Evolutionary conservation across 2,329 filamentous ascomycete species (phyloP), one percentile per base, ranked within the genome.

Genomic region (Hypoxylon sp.): DNA sequence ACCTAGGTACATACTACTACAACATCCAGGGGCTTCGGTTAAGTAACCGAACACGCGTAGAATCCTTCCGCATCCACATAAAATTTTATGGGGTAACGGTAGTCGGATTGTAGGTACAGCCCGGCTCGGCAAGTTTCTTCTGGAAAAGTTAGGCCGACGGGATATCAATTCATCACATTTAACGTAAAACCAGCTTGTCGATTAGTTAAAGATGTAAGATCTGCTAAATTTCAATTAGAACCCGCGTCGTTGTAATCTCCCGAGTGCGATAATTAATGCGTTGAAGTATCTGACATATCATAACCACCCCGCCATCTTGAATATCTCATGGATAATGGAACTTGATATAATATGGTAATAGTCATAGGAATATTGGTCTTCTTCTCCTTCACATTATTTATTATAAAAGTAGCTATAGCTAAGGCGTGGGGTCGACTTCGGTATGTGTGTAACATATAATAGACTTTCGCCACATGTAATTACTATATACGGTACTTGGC

Each of bases 31-130:
- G n/a, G 4, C 5, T 3, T 42, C n/a, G 37, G 37, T 42, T 42
- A 50, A 50, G 31, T 5, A 13, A 6, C 56, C 47, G 47, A 59
- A 51, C 22, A 24, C 17, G 47, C 35, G 26, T 44, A 19, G n/a
- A 51, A 59, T 44, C 26, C 46, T 59, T 60, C 47, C 47, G 47
- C 46, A 22, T 24, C 3, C 46, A 46, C 47, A 46, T 60, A 14
- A 31, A 8, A 9, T 22, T 14, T 35, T 11, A 22, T n/a, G 42
- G 54, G 26, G 26, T 10, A 24, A 13, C 54, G 39, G 54, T 6
- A 9, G 14, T 46, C 55, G 55, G 53, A 46, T 17, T 22, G 53
- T 56, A 10, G 33, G 13, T 19, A 56, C 14, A 24, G 13, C 29
- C 54, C 54, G 54, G 31, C 10, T 50, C 31, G 37, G 54, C 44